Evolutionary conservation across 768 basidiomycete genomes (phyloP).

Genomic region (Trametes elegans): DNA sequence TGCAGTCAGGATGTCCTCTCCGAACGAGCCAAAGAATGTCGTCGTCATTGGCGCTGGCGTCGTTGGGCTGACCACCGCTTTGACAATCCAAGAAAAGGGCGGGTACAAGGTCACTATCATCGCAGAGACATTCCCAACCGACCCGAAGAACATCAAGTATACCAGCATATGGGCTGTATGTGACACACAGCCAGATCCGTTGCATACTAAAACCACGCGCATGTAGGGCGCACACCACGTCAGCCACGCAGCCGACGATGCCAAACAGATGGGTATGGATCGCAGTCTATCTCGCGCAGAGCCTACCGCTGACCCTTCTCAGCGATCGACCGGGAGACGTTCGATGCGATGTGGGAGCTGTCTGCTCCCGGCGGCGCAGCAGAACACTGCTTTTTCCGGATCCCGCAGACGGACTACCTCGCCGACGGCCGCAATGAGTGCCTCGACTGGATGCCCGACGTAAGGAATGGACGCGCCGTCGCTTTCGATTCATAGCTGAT

Average conservation of each 20-base stretch:
- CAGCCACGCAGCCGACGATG: constrained; percentile 50
- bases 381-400: constrained; percentile 62
- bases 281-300: neutral
- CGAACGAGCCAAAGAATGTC: constrained; percentile 25
- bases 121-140: constrained; percentile 69
- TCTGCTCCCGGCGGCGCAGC: constrained; percentile 56
- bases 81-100: constrained; percentile 63
- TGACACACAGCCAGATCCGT: no score
- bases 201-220: neutral
- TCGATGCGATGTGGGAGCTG: constrained; percentile 71
- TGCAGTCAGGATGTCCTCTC: constrained; percentile 2
- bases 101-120: constrained; percentile 65
- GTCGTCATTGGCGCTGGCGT: constrained; percentile 57
- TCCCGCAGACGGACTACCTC: constrained; percentile 61
- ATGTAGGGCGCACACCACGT: constrained; percentile 87
- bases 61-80: constrained; percentile 72
- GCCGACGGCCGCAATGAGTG: constrained; percentile 37
- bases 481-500: neutral
- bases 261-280: constrained; percentile 50
- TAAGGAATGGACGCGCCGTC: constrained; percentile 13
- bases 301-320: neutral
- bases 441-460: constrained; percentile 34
- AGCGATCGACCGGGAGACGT: constrained; percentile 74
- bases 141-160: constrained; percentile 70
- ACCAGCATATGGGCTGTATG: constrained; percentile 83